Evolutionary conservation across 2,329 filamentous ascomycete species (phyloP).

Genomic region (Camptophora hylomeconis): DNA sequence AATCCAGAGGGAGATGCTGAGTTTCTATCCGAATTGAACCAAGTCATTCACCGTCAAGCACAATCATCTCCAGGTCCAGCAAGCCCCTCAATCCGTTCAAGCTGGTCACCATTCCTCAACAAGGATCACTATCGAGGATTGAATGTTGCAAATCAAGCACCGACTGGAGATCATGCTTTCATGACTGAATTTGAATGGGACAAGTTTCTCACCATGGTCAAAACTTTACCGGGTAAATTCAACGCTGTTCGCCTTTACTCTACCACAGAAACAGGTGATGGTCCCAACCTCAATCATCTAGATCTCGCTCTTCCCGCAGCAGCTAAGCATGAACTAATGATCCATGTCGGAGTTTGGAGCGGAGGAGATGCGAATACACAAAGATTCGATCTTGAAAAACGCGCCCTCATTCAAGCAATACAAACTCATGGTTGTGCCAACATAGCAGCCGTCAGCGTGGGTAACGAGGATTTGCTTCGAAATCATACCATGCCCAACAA

Average conservation of each 20-base stretch:
- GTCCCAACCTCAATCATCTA: constrained; percentile 1
- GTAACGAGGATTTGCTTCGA: constrained; percentile 3
- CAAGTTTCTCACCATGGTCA: not conserved
- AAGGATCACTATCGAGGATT: no score
- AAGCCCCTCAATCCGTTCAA: no score
- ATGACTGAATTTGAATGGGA: no score
- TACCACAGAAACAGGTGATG: not conserved
- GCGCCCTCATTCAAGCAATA: not conserved
- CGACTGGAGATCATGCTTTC: no score
- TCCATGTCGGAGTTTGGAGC: constrained; percentile 3
- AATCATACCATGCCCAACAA: not conserved
- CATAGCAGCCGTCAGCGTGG: constrained; percentile 4
- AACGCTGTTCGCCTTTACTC: constrained; percentile 4
- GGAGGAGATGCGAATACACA: not conserved
- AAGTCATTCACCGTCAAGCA: no score
- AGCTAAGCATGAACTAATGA: constrained; percentile 1
- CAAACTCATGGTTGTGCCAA: constrained; percentile 2
- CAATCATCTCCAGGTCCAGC: no score
- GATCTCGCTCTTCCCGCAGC: constrained; percentile 1
- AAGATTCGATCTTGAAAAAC: constrained; percentile 1
- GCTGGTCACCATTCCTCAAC: no score
- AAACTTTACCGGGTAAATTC: not conserved
- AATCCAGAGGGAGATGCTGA: no score
- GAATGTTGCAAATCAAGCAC: no score
- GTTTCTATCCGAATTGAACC: no score